Evolutionary conservation across 108 stramenopile genomes (phyloP).

Genomic region (Cyclostephanos tholiformis): DNA sequence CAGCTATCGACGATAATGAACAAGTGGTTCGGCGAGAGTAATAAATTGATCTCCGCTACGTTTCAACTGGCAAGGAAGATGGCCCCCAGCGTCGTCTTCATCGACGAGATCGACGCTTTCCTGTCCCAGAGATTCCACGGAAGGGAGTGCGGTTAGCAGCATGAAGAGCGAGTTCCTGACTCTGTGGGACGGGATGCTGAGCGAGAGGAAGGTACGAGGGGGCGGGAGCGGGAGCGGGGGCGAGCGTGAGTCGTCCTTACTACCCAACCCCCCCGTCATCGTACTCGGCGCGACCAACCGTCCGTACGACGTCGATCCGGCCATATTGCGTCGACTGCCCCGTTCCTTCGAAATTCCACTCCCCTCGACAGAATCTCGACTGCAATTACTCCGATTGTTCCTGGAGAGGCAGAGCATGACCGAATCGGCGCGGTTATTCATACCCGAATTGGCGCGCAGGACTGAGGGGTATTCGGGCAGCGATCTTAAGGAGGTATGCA

Average conservation of each 20-base stretch:
- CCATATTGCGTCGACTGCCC: conserved; percentile 95
- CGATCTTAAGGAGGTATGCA: conserved; percentile 95
- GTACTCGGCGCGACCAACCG: conserved; percentile 97
- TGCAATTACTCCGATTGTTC: conserved; percentile 82
- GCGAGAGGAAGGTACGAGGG: conserved; percentile 32
- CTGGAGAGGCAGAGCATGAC: conserved; percentile 67
- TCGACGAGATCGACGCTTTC: conserved; percentile 98
- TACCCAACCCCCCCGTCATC: conserved; percentile 66
- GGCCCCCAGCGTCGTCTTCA: conserved; percentile 94
- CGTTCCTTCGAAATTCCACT: conserved; percentile 84
- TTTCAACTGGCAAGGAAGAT: conserved; percentile 93
- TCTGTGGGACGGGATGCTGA: conserved; percentile 93
- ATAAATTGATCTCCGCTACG: conserved; percentile 92
- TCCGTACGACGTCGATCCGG: conserved; percentile 91
- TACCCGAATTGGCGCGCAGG: conserved; percentile 68
- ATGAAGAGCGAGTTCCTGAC: conserved; percentile 96
- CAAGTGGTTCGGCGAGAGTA: conserved; percentile 98
- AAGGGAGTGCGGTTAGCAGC: conserved; percentile 73
- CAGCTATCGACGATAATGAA: conserved; percentile 88
- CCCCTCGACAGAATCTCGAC: conserved; percentile 66
- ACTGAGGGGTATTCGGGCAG: conserved; percentile 91
- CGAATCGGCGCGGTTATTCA: conserved; percentile 40
- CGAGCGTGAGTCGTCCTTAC: conserved; percentile 29
- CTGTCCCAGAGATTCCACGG: conserved; percentile 69
- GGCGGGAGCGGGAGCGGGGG: not conserved